Conservation (phyloP, 192 early-diverging fungal species). For the Gorgonomyces haynaldii region DNA sequence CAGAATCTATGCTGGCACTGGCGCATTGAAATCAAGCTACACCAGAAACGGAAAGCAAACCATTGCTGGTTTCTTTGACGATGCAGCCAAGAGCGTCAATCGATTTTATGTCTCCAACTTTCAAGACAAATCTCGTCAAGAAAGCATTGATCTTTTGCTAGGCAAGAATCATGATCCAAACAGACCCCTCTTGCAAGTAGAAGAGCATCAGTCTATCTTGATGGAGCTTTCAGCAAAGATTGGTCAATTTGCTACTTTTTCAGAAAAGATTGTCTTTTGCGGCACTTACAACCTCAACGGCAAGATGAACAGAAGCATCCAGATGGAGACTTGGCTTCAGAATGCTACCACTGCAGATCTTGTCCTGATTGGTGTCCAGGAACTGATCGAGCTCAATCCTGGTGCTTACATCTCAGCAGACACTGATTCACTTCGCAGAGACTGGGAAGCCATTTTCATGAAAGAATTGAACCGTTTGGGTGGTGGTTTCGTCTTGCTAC, state of each 20-base stretch:
- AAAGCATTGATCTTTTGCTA: constrained; percentile 79
- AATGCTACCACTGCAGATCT: constrained; percentile 55
- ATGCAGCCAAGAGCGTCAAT: constrained; percentile 85
- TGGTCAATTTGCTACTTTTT: constrained; percentile 1
- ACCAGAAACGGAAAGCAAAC: constrained; percentile 85
- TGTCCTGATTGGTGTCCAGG: constrained; percentile 84
- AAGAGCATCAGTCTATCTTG: constrained; percentile 23
- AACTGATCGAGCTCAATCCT: constrained; percentile 84
- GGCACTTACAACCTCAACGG: constrained; percentile 95
- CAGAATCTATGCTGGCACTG: constrained; percentile 89
- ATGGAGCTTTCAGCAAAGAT: constrained; percentile 12
- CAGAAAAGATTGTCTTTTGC: constrained; percentile 54
- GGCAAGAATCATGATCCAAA: constrained; percentile 32
- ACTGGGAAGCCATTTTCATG: constrained; percentile 28
- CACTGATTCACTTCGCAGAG: constrained; percentile 21
- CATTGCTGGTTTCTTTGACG: constrained; percentile 67
- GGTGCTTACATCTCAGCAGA: constrained; percentile 41
- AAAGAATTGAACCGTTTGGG: constrained; percentile 19
- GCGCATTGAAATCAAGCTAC: constrained; percentile 82
- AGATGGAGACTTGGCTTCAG: constrained; percentile 54
- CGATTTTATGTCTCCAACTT: constrained; percentile 94
- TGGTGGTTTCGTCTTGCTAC: constrained; percentile 61
- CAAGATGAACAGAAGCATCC: constrained; percentile 29
- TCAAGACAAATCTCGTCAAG: constrained; percentile 87
- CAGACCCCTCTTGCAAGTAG: constrained; percentile 22